Conservation (phyloP, 257 asterid species). For the Cordia subcordata region DNA sequence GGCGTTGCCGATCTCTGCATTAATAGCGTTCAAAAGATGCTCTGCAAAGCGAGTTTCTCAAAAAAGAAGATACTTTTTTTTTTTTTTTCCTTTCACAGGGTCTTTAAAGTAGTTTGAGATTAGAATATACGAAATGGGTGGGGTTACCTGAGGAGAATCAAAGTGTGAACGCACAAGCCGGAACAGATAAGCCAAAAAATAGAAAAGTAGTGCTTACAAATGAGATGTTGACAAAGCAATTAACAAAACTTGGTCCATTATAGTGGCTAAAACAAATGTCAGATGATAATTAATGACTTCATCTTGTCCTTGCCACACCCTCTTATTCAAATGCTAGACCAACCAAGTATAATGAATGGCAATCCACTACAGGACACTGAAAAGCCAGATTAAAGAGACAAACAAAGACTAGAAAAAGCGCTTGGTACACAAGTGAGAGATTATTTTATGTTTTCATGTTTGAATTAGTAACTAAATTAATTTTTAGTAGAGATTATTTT, state of each 20-base stretch:
- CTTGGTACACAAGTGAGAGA: too few relatives aligned
- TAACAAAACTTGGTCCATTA: slow-evolving; percentile 11
- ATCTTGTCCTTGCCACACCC: slow-evolving; percentile 25
- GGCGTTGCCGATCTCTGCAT: too few relatives aligned
- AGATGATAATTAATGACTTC: slow-evolving; percentile 31
- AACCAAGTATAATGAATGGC: slow-evolving; percentile 25
- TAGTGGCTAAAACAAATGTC: not conserved
- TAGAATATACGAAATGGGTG: not conserved
- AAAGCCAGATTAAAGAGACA: not conserved
- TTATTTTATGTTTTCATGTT: too few relatives aligned
- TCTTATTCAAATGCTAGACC: too few relatives aligned
- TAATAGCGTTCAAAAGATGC: too few relatives aligned
- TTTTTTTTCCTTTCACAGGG: too few relatives aligned
- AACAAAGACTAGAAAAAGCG: slow-evolving; percentile 13
- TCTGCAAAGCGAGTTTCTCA: too few relatives aligned
- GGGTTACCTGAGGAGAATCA: not conserved
- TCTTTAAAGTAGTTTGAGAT: too few relatives aligned
- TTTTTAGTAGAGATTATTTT: too few relatives aligned
- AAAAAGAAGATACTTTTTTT: too few relatives aligned
- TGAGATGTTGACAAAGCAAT: slow-evolving; percentile 27
- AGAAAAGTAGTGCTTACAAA: slow-evolving; percentile 8
- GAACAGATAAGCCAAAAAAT: slow-evolving; percentile 7
- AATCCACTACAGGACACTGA: slow-evolving; percentile 31
- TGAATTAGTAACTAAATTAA: too few relatives aligned
- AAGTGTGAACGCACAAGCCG: not conserved